Percentiles rank a stretch among this genome's conserved stretches.
These are phyloP conservation scores for Atkinsonella texensis DNA, from an alignment of 2,329 filamentous ascomycete species.

Conservation along the genomic window DNA sequence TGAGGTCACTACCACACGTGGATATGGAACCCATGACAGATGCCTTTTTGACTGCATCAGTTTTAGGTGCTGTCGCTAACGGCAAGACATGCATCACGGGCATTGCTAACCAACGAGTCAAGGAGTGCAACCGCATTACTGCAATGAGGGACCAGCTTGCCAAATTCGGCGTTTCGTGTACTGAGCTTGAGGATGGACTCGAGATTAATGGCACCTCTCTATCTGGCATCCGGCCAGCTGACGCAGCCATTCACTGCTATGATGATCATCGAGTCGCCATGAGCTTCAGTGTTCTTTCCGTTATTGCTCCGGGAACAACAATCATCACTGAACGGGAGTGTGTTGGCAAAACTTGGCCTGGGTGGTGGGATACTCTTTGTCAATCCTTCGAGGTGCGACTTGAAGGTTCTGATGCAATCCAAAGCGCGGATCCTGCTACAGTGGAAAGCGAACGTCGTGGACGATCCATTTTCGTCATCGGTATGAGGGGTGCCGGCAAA, in stretches of 20 bases:
- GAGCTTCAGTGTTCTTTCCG: slow-evolving; percentile 86
- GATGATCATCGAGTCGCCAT: slow-evolving; percentile 97
- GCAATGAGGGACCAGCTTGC: slow-evolving; percentile 92
- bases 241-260: slow-evolving; percentile 74
- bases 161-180: slow-evolving; percentile 81
- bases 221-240: slow-evolving; percentile 38
- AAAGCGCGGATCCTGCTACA: slow-evolving; percentile 9
- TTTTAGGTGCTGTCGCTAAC: slow-evolving; percentile 77
- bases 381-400: slow-evolving; percentile 65
- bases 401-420: slow-evolving; percentile 55
- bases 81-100: slow-evolving; percentile 80
- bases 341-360: slow-evolving; percentile 95
- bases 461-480: slow-evolving; percentile 82
- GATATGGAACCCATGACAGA: slow-evolving; percentile 99
- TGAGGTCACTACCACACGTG: slow-evolving; percentile 68
- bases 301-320: slow-evolving; percentile 57
- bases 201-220: slow-evolving; percentile 47
- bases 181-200: slow-evolving; percentile 91
- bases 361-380: slow-evolving; percentile 89
- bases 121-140: slow-evolving; percentile 92
- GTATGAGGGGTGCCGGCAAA: slow-evolving; percentile 95
- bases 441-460: slow-evolving; percentile 17
- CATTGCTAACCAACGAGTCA: slow-evolving; percentile 95
- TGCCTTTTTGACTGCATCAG: slow-evolving; percentile 89
- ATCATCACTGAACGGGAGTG: slow-evolving; percentile 84